These are phyloP conservation scores for Ustilago hordei DNA, from an alignment of 1,284 basidiomycete genomes.

Conservation along the genomic window DNA sequence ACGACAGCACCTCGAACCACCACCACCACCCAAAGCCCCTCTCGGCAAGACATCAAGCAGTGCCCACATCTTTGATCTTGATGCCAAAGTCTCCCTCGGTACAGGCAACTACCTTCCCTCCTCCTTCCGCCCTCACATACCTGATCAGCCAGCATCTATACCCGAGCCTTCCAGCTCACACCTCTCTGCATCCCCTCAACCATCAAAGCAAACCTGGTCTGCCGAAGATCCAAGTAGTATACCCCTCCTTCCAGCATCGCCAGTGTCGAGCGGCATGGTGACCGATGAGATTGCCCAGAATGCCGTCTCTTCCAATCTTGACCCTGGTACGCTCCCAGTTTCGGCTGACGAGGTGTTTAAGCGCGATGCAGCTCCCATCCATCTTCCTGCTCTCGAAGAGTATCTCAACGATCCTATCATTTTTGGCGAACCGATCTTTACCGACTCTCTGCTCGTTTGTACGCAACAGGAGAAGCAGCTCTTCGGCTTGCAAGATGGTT, in stretches of 20 bases:
- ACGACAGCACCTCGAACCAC: neutral
- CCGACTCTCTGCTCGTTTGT: slow-evolving; percentile 28
- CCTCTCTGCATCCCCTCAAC: neutral
- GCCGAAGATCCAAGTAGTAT: slow-evolving; percentile 37
- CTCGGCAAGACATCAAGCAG: slow-evolving; percentile 14
- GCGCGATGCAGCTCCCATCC: slow-evolving; percentile 60
- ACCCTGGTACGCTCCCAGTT: slow-evolving; percentile 27
- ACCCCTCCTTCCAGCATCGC: slow-evolving; percentile 22
- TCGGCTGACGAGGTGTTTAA: slow-evolving; percentile 65
- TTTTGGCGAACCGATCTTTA: slow-evolving; percentile 53
- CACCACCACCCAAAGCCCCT: slow-evolving; percentile 2
- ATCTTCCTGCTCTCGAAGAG: slow-evolving; percentile 67
- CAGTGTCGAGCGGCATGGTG: slow-evolving; percentile 17
- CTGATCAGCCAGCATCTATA: slow-evolving; percentile 26
- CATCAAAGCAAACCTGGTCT: slow-evolving; percentile 12
- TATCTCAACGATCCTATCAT: slow-evolving; percentile 51
- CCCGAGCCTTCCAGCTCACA: slow-evolving; percentile 42
- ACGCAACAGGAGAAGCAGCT: slow-evolving; percentile 52
- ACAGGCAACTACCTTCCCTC: slow-evolving; percentile 32
- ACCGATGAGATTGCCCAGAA: slow-evolving; percentile 21
- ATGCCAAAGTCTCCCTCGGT: slow-evolving; percentile 36
- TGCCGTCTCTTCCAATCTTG: slow-evolving; percentile 17
- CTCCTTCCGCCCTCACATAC: slow-evolving; percentile 18
- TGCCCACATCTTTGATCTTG: slow-evolving; percentile 46
- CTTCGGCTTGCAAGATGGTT: slow-evolving; percentile 36